phyloP scores from a whole-genome alignment of 805 yeast species.

The Metschnikowia aberdeeniae region DNA sequence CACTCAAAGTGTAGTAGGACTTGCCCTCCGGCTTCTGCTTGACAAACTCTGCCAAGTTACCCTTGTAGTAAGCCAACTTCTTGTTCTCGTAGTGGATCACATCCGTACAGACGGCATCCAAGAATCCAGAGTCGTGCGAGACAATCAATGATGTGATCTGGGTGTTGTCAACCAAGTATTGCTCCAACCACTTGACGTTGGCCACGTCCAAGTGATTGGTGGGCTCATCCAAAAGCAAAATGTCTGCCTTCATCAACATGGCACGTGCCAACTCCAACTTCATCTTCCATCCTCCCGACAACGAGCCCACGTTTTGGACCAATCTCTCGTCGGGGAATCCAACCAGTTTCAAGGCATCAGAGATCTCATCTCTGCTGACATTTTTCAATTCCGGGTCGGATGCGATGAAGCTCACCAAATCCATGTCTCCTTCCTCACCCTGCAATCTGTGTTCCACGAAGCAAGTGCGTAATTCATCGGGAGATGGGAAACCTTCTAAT shows the following conservation, averaged over 20 bases:
- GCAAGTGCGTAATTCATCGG: conserved; percentile 82
- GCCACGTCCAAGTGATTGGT: conserved; percentile 95
- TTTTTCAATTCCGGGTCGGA: conserved; percentile 74
- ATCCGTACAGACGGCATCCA: conserved; percentile 94
- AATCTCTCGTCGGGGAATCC: conserved; percentile 92
- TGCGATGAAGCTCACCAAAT: conserved; percentile 82
- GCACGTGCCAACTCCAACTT: conserved; percentile 98
- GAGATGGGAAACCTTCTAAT: conserved; percentile 94
- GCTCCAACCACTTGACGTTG: conserved; percentile 91
- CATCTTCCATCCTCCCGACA: conserved; percentile 99
- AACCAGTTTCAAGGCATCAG: conserved; percentile 73
- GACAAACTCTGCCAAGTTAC: conserved; percentile 90
- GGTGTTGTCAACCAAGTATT: conserved; percentile 75
- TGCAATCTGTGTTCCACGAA: conserved; percentile 96
- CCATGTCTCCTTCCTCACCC: conserved; percentile 90
- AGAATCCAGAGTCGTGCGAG: conserved; percentile 95
- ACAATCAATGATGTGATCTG: conserved; percentile 93
- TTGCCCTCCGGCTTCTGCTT: conserved; percentile 93
- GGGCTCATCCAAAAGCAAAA: conserved; percentile 92
- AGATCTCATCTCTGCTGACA: conserved; percentile 65
- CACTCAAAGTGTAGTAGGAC: conserved; percentile 90
- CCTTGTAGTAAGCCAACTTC: conserved; percentile 92
- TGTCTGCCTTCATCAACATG: conserved; percentile 96
- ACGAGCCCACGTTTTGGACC: conserved; percentile 85
- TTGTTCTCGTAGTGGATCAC: conserved; percentile 95